Evolutionary conservation across 805 yeast species (phyloP), one percentile per base, ranked within the genome.

Genomic region (Saccharomycopsis sp.): DNA sequence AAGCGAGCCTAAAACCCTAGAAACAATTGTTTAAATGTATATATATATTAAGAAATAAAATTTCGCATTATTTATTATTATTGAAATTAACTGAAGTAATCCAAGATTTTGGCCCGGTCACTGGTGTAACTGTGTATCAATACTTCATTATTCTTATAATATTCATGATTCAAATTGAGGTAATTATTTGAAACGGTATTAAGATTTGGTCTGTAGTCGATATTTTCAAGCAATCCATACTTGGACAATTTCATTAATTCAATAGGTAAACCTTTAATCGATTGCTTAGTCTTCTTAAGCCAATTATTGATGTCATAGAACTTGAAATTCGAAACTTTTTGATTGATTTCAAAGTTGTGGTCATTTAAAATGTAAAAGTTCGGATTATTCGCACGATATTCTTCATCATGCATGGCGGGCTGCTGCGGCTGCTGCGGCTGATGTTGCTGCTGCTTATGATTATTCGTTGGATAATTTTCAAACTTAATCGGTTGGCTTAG

Each of bases 151-250:
- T 31, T 17, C 11, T 31, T 31, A 20, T 14, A 31, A 14, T 31
- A 31, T 20, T 31, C 35, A 20, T 31, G 14, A 14, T 31, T 31
- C 8, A 31, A 9, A 14, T 31, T 31, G 19, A 31, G 19, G 11
- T 31, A 31, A 9, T 31, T 31, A 20, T 31, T 31, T 7, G 35
- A 31, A 7, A 31, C 7, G 6, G 35, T 31, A 9, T 31, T 31
- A 20, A 31, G 35, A 13, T 28, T 24, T 11, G 51, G 51, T 21
- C 44, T 17, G 31, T n/a, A 43, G 31, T 47, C 51, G 23, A 43
- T 40, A 14, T 47, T 47, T 20, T 22, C 19, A 8, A 47, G 20
- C n/a, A 47, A 23, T 8, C 51, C 51, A 29, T 13, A 28, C 8
- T 13, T 8, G 17, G 45, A 40, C 14, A 47, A 21, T 22, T 28